These are phyloP conservation scores for Dactylellina leptospora DNA, from an alignment of 2,329 filamentous ascomycete genomes.

Conservation along the genomic window DNA sequence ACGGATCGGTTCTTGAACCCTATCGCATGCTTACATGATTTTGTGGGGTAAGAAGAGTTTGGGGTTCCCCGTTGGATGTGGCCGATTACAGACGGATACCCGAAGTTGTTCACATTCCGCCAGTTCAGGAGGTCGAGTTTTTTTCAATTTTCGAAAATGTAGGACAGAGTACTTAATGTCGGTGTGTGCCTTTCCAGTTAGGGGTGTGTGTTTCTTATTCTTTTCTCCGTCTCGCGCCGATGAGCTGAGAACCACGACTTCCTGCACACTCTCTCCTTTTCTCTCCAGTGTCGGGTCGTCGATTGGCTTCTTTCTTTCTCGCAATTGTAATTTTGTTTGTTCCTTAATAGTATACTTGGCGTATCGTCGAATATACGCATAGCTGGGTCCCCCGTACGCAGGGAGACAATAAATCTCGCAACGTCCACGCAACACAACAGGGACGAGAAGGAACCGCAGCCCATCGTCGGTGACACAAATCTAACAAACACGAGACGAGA, in stretches of 20 bases:
- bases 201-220: too few species aligned
- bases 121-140: background rate
- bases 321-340: too few species aligned
- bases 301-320: background rate
- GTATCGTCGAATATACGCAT: too few species aligned
- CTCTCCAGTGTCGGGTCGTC: background rate
- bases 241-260: conserved; percentile 6
- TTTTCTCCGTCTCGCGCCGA: conserved; percentile 12
- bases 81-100: conserved; percentile 10
- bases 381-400: too few species aligned
- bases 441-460: too few species aligned
- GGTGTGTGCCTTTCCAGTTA: conserved; percentile 13
- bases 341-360: too few species aligned
- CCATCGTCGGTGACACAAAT: conserved; percentile 28
- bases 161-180: conserved; percentile 8
- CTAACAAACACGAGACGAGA: conserved; percentile 6
- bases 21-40: background rate
- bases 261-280: conserved; percentile 1
- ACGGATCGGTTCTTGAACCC: background rate
- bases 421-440: conserved; percentile 39
- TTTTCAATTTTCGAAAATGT: background rate
- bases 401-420: too few species aligned
- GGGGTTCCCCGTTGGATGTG: conserved; percentile 4
- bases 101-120: conserved; percentile 7
- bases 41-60: conserved; percentile 10